Base-by-base conservation (phyloP, 257 asterid species). In the Ophiorrhiza pumila region DNA sequence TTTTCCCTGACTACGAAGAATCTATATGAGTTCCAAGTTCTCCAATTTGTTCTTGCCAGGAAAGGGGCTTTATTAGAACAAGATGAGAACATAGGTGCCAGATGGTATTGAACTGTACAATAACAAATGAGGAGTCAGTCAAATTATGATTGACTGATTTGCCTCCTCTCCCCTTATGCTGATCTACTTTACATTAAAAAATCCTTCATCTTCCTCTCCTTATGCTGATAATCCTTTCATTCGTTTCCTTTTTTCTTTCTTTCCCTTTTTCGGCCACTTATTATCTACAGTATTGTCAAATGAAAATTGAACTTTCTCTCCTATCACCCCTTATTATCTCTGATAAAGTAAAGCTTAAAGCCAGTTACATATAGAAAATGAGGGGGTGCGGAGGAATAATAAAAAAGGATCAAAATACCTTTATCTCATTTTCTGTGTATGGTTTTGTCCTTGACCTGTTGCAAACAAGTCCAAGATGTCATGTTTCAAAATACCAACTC, bases 351-450 rank as follows among this genome's bases (percentile, higher is more conserved):
- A 23, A 22, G 20, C 3, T 57, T 29, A 12, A 27, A 57, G n/a
- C n/a, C n/a, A n/a, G n/a, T 20, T 11, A 31, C 41, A 22, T 23
- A 35, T 37, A 3, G 39, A 35, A 73, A 52, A 46, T 18, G 32
- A 52, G 22, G 53, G 43, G 29, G n/a, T 70, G 31, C 5, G 31
- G 31, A 39, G 25, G 47, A 45, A 14, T 53, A 52, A 56, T 56
- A 11, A 60, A 52, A 58, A 32, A 32, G 50, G 25, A 62, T 0
- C 50, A 37, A 17, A 31, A 41, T 86, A 94, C 98, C 98, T 91
- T 94, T 72, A 94, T 91, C 83, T 93, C 97, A 15, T 83, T 85
- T 72, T 90, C 97, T 2, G 97, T 82, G 82, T 90, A 94, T 9
- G 95, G 96, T 20, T 83, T 82, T 69, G 80, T 80, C 87, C 97